Conservation (phyloP, 345 rosid species). For the Lepidium sativum region DNA sequence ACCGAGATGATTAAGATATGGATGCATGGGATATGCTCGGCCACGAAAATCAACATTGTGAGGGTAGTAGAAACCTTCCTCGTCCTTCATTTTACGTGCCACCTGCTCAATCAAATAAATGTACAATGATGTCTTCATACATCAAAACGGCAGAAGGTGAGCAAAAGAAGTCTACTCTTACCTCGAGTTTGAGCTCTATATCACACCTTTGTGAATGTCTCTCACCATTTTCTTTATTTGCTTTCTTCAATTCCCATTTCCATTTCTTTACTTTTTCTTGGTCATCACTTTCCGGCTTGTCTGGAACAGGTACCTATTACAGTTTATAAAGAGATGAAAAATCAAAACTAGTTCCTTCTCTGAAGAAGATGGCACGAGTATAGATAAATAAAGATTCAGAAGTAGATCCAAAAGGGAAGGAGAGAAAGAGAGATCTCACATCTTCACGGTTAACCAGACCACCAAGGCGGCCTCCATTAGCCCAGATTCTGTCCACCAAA, state of each 20-base stretch:
- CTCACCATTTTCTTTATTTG: conserved; percentile 69
- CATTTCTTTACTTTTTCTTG: conserved; percentile 55
- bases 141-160: neutral
- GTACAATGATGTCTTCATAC: conserved; percentile 17
- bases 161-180: conserved; percentile 36
- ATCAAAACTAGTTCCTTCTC: neutral
- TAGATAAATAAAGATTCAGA: neutral
- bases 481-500: conserved; percentile 90
- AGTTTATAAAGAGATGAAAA: conserved; percentile 10
- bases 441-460: conserved; percentile 87
- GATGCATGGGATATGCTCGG: conserved; percentile 99
- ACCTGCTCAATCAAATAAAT: conserved; percentile 50
- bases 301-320: conserved; percentile 63
- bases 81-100: conserved; percentile 88
- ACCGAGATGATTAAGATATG: conserved; percentile 95
- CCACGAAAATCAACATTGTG: conserved; percentile 98
- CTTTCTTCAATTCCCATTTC: conserved; percentile 73
- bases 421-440: conserved; percentile 40
- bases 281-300: conserved; percentile 67
- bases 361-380: neutral
- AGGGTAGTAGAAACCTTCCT: conserved; percentile 90
- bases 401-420: neutral
- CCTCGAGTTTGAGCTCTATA: conserved; percentile 85
- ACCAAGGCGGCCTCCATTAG: conserved; percentile 71
- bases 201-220: conserved; percentile 95